Conservation (phyloP, 140 eudicot genomes). For the Erigeron philadelphicus region DNA sequence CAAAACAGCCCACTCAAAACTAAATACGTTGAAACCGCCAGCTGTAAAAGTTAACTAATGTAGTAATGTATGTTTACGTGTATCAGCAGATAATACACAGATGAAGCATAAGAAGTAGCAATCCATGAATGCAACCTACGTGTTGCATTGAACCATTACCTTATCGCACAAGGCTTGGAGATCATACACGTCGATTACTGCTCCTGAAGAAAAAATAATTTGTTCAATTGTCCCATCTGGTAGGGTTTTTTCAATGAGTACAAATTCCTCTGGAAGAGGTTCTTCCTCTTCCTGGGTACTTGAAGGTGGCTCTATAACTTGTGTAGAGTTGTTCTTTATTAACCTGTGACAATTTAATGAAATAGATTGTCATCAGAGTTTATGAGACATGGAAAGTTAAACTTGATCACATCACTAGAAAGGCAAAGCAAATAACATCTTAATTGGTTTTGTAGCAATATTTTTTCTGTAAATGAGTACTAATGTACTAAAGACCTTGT, state of each 20-base stretch:
- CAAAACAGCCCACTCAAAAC: background rate
- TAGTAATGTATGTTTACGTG: background rate
- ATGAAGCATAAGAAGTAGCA: slow-evolving; percentile 7
- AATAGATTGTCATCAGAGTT: slow-evolving; percentile 15
- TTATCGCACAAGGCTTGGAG: slow-evolving; percentile 85
- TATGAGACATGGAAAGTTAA: slow-evolving; percentile 13
- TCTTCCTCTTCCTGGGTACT: slow-evolving; percentile 61
- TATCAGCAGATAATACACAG: background rate
- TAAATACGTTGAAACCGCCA: slow-evolving; percentile 2
- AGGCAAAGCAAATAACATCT: slow-evolving; percentile 1
- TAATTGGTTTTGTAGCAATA: background rate
- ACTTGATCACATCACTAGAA: slow-evolving; percentile 4
- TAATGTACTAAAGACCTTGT: background rate
- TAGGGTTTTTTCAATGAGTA: slow-evolving; percentile 64
- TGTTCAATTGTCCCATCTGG: slow-evolving; percentile 81
- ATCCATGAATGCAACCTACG: background rate
- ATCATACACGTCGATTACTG: slow-evolving; percentile 74
- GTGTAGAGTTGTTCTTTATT: slow-evolving; percentile 66
- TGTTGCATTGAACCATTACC: slow-evolving; percentile 34
- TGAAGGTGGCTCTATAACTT: slow-evolving; percentile 66
- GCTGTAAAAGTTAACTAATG: background rate
- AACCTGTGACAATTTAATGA: slow-evolving; percentile 42
- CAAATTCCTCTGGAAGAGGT: slow-evolving; percentile 74
- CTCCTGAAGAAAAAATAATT: slow-evolving; percentile 88
- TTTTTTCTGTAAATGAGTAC: background rate